A percentile compares a stretch with the other conserved stretches of the same genome.
Conservation (phyloP, 768 basidiomycete species). For the Boletus pseudo-olivaceus region DNA sequence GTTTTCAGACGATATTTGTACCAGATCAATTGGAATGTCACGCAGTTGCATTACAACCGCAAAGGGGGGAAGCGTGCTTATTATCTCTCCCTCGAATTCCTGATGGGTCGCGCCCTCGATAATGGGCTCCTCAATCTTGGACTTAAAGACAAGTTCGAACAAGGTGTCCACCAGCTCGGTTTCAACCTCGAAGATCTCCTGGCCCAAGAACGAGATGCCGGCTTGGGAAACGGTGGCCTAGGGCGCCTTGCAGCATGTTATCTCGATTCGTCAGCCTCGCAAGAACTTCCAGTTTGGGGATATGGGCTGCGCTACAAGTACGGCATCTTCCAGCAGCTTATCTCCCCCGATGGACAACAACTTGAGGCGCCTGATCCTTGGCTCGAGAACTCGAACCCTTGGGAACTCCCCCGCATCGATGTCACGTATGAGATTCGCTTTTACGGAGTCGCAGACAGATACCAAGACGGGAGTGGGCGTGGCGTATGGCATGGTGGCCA, state of each 20-base stretch:
- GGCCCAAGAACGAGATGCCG: slow-evolving; percentile 90
- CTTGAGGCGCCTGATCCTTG: slow-evolving; percentile 92
- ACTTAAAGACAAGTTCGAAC: slow-evolving; percentile 69
- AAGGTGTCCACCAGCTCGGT: slow-evolving; percentile 72
- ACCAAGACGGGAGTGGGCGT: slow-evolving; percentile 54
- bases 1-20: neutral
- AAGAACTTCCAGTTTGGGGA: slow-evolving; percentile 93
- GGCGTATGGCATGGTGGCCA: slow-evolving; percentile 85
- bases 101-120: slow-evolving; percentile 79
- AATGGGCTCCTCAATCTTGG: slow-evolving; percentile 86
- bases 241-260: slow-evolving; percentile 98
- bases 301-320: slow-evolving; percentile 92
- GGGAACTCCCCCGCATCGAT: slow-evolving; percentile 85
- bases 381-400: slow-evolving; percentile 84
- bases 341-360: slow-evolving; percentile 79
- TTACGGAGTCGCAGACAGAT: slow-evolving; percentile 77
- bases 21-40: slow-evolving; percentile 83
- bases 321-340: slow-evolving; percentile 93
- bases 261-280: slow-evolving; percentile 86
- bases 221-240: slow-evolving; percentile 91
- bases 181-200: slow-evolving; percentile 88
- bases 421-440: slow-evolving; percentile 85
- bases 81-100: slow-evolving; percentile 93
- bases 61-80: slow-evolving; percentile 88
- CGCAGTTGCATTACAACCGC: slow-evolving; percentile 71